Base-by-base conservation (phyloP, 140 eudicot species). In the Cichorium intybus region DNA sequence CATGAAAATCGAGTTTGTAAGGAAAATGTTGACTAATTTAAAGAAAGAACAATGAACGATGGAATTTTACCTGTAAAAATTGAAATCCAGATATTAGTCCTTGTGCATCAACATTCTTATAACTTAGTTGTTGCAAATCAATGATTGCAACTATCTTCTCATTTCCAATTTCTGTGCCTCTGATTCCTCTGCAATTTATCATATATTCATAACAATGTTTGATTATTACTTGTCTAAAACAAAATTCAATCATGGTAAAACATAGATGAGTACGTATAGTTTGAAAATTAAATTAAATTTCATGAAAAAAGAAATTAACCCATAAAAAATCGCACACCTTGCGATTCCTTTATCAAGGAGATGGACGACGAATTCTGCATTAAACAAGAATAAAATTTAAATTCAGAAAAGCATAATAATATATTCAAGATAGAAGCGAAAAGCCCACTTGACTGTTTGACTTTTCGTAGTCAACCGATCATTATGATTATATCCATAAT, bases 311-410 rank as follows among this genome's bases (percentile, higher is more conserved):
- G 8, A 5, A 35, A 21, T 41, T 33, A 34, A 21, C 52, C 24
- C 27, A 56, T 9, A 29, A 45, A 3, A 14, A 18, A 20, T 26
- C 5, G 24, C 26, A 22, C 70, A 87, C 91, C 95, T 87, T 60
- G 91, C 91, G 24, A 87, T 79, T 21, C 76, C 21, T 77, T 84
- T 87, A 77, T 87, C 95, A 20, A 87, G 82, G 41, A 81, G 18
- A 70, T 87, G 88, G 43, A 81, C 86, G 51, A 84, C 79, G 39
- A 78, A 84, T 69, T 84, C 95, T 87, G 91, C 87, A 78, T 41
- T 53, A 35, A 10, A 12, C 35, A 65, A 27, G 26, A 60, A 26
- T 17, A 34, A 10, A 39, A 39, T 0, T 15, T 22, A 3, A 4
- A 15, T 5, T 23, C 24, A 54, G 60, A 54, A 54, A 21, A 23